Evolutionary conservation across 2,329 filamentous ascomycete species (phyloP).

Genomic region (Ceratocystis diversiconidia): DNA sequence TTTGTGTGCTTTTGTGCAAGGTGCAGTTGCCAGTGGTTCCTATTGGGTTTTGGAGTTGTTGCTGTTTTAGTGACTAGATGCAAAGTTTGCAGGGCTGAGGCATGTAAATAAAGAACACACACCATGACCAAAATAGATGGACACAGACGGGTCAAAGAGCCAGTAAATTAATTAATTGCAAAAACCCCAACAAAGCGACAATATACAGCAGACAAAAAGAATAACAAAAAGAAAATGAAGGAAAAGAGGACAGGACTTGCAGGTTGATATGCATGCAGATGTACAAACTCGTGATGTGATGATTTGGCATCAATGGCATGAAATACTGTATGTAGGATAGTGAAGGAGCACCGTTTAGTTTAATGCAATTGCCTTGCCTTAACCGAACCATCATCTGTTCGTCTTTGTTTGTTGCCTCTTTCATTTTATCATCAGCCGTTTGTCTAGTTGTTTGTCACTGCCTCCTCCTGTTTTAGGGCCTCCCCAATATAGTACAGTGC

Average conservation of each 20-base stretch:
- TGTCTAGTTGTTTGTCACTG: not conserved
- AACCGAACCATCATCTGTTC: not conserved
- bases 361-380: not conserved
- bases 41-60: not conserved
- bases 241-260: not conserved
- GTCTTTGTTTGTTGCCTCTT: not conserved
- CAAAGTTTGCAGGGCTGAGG: not conserved
- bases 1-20: not conserved
- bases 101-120: not conserved
- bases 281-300: not conserved
- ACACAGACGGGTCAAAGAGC: not conserved
- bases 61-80: not conserved
- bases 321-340: not conserved
- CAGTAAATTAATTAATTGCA: not conserved
- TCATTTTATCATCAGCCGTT: not conserved
- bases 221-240: not conserved
- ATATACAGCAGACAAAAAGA: too few species aligned
- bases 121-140: not conserved
- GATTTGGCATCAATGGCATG: too few species aligned
- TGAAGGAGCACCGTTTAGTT: not conserved
- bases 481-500: not conserved
- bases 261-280: too few species aligned
- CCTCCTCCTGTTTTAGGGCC: not conserved
- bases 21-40: not conserved
- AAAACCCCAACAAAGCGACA: too few species aligned